Evolutionary conservation across 1,284 basidiomycete genomes (phyloP).

Genomic region (Ceratobasidium sp.): DNA sequence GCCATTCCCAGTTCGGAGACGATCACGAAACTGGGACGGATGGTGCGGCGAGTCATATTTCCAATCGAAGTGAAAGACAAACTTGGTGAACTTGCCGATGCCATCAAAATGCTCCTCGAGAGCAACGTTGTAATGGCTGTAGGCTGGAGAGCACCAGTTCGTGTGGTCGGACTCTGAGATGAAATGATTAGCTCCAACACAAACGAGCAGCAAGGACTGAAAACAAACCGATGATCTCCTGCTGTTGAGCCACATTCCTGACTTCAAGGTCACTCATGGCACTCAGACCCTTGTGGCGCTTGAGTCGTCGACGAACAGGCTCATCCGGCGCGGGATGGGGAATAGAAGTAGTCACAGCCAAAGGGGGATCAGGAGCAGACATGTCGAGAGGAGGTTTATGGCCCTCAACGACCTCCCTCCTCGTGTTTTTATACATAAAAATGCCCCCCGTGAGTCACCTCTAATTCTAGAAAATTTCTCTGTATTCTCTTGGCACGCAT

Average conservation of each 20-base stretch:
- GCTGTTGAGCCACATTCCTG: neutral
- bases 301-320: conserved; percentile 6
- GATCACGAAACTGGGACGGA: conserved; percentile 1
- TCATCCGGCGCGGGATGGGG: conserved; percentile 8
- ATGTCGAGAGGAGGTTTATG: conserved; percentile 9
- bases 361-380: neutral
- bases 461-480: neutral
- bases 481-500: conserved; percentile 4
- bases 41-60: conserved; percentile 10
- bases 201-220: neutral
- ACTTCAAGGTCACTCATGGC: conserved; percentile 18
- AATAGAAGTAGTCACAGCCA: neutral
- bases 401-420: neutral
- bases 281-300: conserved; percentile 15
- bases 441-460: neutral
- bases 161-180: neutral
- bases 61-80: conserved; percentile 19
- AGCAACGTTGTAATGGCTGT: conserved; percentile 17
- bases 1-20: conserved; percentile 11
- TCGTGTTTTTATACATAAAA: neutral
- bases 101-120: conserved; percentile 3
- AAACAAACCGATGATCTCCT: conserved; percentile 3
- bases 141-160: conserved; percentile 10
- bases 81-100: neutral
- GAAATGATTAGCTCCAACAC: neutral